Conservation (phyloP, 2,329 filamentous ascomycete genomes). For the Pseudogymnoascus sp. region DNA sequence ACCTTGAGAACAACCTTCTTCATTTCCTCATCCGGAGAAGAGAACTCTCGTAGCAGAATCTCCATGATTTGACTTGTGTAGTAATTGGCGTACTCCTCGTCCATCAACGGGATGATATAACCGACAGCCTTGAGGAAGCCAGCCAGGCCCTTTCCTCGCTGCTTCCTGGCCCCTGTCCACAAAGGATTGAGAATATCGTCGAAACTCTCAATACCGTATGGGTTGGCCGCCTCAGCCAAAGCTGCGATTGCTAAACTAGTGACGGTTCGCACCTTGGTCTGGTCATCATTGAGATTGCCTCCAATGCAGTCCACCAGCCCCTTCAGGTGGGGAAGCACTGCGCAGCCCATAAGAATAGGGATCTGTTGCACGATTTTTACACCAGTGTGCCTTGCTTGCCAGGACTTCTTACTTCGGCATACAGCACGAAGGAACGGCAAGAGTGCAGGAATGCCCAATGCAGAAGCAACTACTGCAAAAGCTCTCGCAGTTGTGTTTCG, state of each 20-base stretch:
- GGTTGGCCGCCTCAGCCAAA: constrained; percentile 89
- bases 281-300: constrained; percentile 92
- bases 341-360: constrained; percentile 96
- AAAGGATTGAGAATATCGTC: constrained; percentile 95
- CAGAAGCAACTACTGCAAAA: constrained; percentile 94
- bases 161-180: constrained; percentile 93
- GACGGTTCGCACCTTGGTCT: constrained; percentile 94
- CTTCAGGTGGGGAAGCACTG: constrained; percentile 89
- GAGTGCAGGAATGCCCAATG: constrained; percentile 88
- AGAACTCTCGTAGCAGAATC: constrained; percentile 89
- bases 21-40: constrained; percentile 98
- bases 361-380: constrained; percentile 99
- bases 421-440: constrained; percentile 93
- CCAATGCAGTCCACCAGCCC: constrained; percentile 94
- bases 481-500: constrained; percentile 95
- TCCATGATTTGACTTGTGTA: constrained; percentile 99
- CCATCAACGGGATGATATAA: constrained; percentile 97
- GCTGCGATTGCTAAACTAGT: constrained; percentile 93
- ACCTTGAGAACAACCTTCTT: constrained; percentile 99
- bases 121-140: constrained; percentile 96
- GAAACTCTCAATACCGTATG: constrained; percentile 98
- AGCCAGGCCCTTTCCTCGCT: constrained; percentile 90
- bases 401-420: constrained; percentile 96
- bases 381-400: constrained; percentile 95
- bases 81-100: constrained; percentile 98